These are phyloP conservation scores for Sclerotinia subarctica DNA, from an alignment of 2,329 filamentous ascomycete species.

Conservation along the genomic window DNA sequence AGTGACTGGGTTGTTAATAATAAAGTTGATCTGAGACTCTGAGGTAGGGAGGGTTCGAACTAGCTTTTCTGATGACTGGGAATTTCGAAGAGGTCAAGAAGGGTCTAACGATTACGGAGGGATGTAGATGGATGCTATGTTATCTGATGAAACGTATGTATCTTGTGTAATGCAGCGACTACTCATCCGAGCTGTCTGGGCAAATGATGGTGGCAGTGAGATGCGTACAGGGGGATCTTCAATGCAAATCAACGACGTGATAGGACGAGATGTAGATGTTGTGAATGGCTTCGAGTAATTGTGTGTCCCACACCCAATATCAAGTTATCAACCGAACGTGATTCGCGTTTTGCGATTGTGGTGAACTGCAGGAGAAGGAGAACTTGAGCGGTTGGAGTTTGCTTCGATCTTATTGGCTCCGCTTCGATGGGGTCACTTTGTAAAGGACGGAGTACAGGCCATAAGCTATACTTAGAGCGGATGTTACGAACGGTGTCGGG, in stretches of 20 bases:
- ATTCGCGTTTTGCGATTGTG: slow-evolving; percentile 30
- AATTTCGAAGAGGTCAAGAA: neutral
- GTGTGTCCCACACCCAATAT: neutral
- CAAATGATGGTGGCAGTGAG: neutral
- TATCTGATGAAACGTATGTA: neutral
- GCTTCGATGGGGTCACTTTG: slow-evolving; percentile 14
- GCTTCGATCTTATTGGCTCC: slow-evolving; percentile 26
- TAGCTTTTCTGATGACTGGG: neutral
- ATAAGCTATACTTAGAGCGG: slow-evolving; percentile 30
- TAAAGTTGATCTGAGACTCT: slow-evolving; percentile 1
- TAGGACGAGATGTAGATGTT: neutral
- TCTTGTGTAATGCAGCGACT: neutral
- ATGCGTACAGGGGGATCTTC: neutral
- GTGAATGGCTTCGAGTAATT: slow-evolving; percentile 7
- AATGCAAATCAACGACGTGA: neutral
- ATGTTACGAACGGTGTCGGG: slow-evolving; percentile 25
- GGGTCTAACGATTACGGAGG: neutral
- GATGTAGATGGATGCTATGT: neutral
- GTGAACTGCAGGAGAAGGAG: slow-evolving; percentile 27
- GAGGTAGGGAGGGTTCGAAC: neutral
- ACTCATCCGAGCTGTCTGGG: neutral
- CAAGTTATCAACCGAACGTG: slow-evolving; percentile 25
- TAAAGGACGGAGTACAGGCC: slow-evolving; percentile 23
- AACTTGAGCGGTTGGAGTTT: slow-evolving; percentile 27
- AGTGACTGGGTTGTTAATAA: neutral